Evolutionary conservation across 108 stramenopile species (phyloP).

Genomic region (Parietichytrium sp.): DNA sequence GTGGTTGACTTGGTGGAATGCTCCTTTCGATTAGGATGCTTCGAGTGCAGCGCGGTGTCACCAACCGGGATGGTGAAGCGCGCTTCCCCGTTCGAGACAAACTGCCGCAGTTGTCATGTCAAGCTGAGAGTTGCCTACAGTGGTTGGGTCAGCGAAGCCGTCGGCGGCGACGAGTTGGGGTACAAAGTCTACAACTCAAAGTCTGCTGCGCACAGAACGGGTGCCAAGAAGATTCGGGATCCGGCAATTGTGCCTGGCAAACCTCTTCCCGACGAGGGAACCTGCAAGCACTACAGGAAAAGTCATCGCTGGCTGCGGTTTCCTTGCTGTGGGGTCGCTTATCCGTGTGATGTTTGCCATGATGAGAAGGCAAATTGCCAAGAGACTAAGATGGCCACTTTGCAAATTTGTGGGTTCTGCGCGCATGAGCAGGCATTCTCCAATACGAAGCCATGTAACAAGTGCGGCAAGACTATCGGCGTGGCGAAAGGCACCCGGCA

Average conservation of each 20-base stretch:
- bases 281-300: constrained; percentile 11
- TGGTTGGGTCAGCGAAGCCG: background rate
- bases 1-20: background rate
- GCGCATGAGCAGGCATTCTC: background rate
- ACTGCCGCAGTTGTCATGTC: background rate
- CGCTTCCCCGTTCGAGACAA: background rate
- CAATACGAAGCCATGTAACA: constrained; percentile 10
- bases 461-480: constrained; percentile 18
- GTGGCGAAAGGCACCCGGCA: background rate
- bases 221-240: background rate
- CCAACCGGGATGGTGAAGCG: background rate
- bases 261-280: background rate
- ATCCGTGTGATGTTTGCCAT: constrained; percentile 17
- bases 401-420: constrained; percentile 7
- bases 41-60: background rate
- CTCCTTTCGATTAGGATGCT: background rate
- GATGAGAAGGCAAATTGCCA: background rate
- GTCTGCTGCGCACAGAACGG: background rate
- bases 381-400: constrained; percentile 26
- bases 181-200: background rate
- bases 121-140: background rate
- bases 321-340: constrained; percentile 32
- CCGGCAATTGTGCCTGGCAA: background rate
- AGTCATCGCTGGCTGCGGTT: constrained; percentile 30
- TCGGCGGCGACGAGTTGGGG: background rate